These are phyloP conservation scores for Blastocladiella emersonii DNA, from an alignment of 371 early-diverging fungal genomes.

Conservation along the genomic window DNA sequence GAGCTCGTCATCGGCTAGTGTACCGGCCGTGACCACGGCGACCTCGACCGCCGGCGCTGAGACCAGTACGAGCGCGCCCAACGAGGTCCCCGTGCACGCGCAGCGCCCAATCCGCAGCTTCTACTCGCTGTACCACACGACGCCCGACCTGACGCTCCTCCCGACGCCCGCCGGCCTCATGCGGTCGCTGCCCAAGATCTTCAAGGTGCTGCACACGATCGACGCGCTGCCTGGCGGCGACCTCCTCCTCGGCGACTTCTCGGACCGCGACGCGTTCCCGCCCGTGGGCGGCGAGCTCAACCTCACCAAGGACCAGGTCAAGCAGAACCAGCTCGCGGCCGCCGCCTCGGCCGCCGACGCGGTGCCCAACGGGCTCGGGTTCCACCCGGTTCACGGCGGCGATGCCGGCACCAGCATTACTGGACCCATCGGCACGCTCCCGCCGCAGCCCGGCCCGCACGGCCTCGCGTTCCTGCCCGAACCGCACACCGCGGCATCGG, in stretches of 20 bases:
- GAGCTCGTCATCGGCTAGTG: no score
- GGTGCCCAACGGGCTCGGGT: no score
- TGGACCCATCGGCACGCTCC: no score
- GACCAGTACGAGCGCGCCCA: no score
- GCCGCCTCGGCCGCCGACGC: no score
- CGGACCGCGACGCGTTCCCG: not conserved
- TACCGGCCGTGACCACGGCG: no score
- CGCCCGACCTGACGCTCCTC: not conserved
- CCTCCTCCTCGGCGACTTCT: not conserved
- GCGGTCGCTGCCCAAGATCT: not conserved
- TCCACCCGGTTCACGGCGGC: no score
- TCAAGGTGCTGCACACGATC: not conserved
- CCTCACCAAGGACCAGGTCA: not conserved
- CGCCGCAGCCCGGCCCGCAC: no score
- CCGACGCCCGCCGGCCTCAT: not conserved
- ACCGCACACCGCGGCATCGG: no score
- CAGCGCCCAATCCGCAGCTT: not conserved
- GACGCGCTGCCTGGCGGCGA: not conserved
- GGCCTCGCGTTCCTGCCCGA: no score
- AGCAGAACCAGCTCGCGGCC: not conserved
- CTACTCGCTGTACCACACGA: slow-evolving; percentile 2
- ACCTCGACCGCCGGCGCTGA: no score
- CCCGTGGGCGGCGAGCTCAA: not conserved
- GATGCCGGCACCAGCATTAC: no score
- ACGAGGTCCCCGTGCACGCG: not conserved